Conservation (phyloP, 257 asterid species). For the Solanum peruvianum region DNA sequence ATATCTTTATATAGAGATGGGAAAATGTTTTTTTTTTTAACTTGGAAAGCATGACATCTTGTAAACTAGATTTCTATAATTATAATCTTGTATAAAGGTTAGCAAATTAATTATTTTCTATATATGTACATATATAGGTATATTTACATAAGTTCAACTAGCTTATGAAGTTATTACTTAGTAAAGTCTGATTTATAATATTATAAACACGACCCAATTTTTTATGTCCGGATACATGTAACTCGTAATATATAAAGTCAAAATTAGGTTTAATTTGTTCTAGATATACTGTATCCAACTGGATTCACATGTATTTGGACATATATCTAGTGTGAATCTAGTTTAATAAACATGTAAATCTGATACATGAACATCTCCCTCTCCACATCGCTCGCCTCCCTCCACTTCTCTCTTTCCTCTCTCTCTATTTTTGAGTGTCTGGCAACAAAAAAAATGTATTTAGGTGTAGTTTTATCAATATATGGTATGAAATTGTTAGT, state of each 20-base stretch:
- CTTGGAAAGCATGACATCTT: no score
- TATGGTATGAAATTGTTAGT: not conserved
- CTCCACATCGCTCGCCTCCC: not conserved
- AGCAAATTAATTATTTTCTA: no score
- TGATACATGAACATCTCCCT: not conserved
- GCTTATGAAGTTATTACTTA: no score
- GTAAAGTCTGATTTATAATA: no score
- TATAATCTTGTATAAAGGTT: no score
- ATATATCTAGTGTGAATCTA: no score
- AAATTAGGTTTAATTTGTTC: not conserved
- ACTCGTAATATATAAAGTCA: not conserved
- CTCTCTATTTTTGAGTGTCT: not conserved
- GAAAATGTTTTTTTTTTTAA: no score
- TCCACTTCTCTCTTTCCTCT: not conserved
- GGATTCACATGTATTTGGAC: not conserved
- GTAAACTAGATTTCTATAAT: no score
- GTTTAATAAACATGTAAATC: not conserved
- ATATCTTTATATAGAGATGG: not conserved
- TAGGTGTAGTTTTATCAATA: not conserved
- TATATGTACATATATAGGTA: no score
- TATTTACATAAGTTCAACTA: no score
- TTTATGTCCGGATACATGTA: not conserved
- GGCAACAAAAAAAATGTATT: not conserved
- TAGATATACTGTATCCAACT: no score
- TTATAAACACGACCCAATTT: no score